Evolutionary conservation across 345 rosid species (phyloP).

Genomic region (Linum usitatissimum): DNA sequence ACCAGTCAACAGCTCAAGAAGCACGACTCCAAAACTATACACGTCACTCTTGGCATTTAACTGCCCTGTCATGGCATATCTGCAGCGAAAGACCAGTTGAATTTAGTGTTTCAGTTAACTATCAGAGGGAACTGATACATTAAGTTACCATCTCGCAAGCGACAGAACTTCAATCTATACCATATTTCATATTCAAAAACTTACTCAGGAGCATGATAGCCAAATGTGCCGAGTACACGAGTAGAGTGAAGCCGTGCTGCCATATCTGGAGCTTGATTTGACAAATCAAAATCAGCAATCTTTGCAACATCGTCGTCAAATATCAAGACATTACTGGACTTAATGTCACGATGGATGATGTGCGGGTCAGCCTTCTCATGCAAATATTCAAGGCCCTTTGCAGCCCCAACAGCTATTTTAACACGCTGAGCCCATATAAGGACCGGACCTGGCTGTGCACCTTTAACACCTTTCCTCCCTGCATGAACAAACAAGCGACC

Average conservation of each 20-base stretch:
- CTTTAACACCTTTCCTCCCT: conserved; percentile 71
- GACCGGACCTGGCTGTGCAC: conserved; percentile 71
- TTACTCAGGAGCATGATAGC: conserved; percentile 99
- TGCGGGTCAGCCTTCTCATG: conserved; percentile 76
- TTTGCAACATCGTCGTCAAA: conserved; percentile 80
- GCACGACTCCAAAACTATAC: conserved; percentile 32
- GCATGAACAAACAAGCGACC: conserved; percentile 3
- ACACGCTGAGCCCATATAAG: conserved; percentile 89
- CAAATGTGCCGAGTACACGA: conserved; percentile 91
- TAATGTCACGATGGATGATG: conserved; percentile 74
- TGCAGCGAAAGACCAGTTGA: background rate
- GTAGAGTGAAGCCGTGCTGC: conserved; percentile 92
- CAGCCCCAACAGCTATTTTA: conserved; percentile 84
- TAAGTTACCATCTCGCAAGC: background rate
- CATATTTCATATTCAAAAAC: conserved; percentile 1
- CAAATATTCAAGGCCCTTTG: conserved; percentile 87
- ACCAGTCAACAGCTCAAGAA: conserved; percentile 31
- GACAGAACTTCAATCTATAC: background rate
- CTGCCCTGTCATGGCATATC: conserved; percentile 35
- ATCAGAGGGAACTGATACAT: background rate
- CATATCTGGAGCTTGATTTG: conserved; percentile 86
- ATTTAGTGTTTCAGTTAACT: too few relatives aligned
- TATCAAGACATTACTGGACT: conserved; percentile 76
- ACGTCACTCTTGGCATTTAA: conserved; percentile 30
- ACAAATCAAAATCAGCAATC: conserved; percentile 86